These are phyloP conservation scores for Henckelia pumila DNA, from an alignment of 257 asterid genomes.

Conservation along the genomic window DNA sequence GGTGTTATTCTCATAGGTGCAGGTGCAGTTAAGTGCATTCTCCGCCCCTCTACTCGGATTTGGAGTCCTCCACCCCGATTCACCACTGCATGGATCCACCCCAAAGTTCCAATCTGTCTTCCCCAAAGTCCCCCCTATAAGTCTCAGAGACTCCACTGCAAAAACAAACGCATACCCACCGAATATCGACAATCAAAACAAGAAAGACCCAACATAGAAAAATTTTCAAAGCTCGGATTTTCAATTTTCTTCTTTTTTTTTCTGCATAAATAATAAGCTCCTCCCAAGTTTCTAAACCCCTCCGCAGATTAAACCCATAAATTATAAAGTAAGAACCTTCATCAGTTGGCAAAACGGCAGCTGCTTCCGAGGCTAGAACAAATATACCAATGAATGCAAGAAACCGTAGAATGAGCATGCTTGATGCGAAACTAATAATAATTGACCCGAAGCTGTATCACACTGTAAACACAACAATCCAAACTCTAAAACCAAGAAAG, in stretches of 20 bases:
- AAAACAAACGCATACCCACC: neutral
- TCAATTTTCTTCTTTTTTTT: neutral
- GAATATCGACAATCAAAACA: neutral
- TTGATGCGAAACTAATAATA: neutral
- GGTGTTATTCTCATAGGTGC: conserved; percentile 35
- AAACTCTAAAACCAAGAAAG: neutral
- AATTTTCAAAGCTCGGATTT: neutral
- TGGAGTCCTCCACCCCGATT: conserved; percentile 43
- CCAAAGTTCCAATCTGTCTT: conserved; percentile 49
- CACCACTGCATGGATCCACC: conserved; percentile 59
- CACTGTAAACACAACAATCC: neutral
- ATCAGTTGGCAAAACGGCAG: conserved; percentile 36
- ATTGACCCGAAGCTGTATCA: neutral
- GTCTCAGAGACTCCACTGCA: conserved; percentile 44
- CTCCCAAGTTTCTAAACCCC: neutral
- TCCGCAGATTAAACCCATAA: neutral
- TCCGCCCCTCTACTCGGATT: too few relatives aligned
- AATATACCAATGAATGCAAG: conserved; percentile 26
- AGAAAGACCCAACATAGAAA: neutral
- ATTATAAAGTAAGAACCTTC: conserved; percentile 31
- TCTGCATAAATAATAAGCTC: neutral
- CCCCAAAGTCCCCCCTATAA: conserved; percentile 43
- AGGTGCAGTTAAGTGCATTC: conserved; percentile 44
- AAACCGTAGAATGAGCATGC: conserved; percentile 25
- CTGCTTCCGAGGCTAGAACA: conserved; percentile 30